phyloP scores from a whole-genome alignment of 2,329 filamentous ascomycete species.

The Beauveria bassiana region DNA sequence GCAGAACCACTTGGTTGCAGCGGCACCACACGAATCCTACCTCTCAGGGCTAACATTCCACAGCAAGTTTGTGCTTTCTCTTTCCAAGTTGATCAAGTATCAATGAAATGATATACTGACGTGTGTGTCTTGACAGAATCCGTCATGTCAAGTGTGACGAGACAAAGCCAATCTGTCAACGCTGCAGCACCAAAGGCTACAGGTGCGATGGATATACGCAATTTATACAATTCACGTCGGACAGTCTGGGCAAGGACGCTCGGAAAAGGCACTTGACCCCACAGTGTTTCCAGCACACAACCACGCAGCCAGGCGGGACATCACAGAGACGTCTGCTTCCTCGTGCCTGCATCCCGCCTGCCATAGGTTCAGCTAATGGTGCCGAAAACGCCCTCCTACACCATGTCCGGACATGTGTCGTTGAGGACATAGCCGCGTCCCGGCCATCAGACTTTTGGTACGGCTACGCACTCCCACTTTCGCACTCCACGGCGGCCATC shows the following conservation, averaged over 20 bases:
- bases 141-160: slow-evolving; percentile 16
- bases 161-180: slow-evolving; percentile 10
- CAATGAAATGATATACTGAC: neutral
- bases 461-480: neutral
- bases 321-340: neutral
- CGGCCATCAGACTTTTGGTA: neutral
- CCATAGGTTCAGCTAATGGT: neutral
- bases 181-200: slow-evolving; percentile 12
- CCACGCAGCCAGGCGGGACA: neutral
- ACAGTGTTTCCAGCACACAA: neutral
- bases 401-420: neutral
- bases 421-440: neutral
- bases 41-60: neutral
- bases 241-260: neutral
- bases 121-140: slow-evolving; percentile 9
- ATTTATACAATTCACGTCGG: neutral
- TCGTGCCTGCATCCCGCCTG: neutral
- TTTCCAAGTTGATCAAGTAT: neutral
- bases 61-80: neutral
- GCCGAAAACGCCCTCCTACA: neutral
- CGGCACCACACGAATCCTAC: neutral
- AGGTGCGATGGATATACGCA: slow-evolving; percentile 14
- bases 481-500: neutral
- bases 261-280: neutral
- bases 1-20: neutral